A percentile compares a stretch with the other conserved stretches of the same genome.
Evolutionary conservation across 2,329 filamentous ascomycete genomes (phyloP).

Genomic region (Zasmidium angulare): DNA sequence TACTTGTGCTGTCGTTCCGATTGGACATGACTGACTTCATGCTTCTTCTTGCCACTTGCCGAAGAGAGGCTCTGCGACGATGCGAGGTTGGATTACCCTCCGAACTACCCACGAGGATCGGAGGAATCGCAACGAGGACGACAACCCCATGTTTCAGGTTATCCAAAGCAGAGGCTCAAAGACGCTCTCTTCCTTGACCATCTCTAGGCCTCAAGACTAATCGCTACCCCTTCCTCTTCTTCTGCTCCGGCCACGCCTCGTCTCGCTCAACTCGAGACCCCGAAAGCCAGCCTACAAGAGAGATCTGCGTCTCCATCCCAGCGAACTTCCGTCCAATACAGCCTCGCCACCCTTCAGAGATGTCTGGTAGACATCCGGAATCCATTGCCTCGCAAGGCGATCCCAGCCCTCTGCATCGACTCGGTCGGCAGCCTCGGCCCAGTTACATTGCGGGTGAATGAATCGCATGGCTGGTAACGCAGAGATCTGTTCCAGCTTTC

Average conservation of each 20-base stretch:
- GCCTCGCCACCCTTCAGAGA: neutral
- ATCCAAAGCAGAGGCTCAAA: neutral
- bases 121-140: neutral
- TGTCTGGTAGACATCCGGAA: slow-evolving; percentile 2
- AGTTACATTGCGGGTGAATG: neutral
- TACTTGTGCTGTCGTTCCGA: neutral
- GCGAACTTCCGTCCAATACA: slow-evolving; percentile 4
- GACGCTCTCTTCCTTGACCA: too few species aligned
- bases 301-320: neutral
- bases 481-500: neutral
- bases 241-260: neutral
- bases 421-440: neutral
- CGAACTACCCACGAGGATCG: neutral
- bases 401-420: neutral
- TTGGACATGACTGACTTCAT: neutral
- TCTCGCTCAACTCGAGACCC: neutral
- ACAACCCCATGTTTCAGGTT: neutral
- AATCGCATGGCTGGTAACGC: neutral
- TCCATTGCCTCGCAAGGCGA: neutral
- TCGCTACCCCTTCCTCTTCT: slow-evolving; percentile 1
- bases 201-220: neutral
- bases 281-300: neutral
- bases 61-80: neutral
- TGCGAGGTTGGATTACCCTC: neutral
- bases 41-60: neutral